Base-by-base conservation (phyloP, 2,329 filamentous ascomycete species). In the Stylonectria norvegica region DNA sequence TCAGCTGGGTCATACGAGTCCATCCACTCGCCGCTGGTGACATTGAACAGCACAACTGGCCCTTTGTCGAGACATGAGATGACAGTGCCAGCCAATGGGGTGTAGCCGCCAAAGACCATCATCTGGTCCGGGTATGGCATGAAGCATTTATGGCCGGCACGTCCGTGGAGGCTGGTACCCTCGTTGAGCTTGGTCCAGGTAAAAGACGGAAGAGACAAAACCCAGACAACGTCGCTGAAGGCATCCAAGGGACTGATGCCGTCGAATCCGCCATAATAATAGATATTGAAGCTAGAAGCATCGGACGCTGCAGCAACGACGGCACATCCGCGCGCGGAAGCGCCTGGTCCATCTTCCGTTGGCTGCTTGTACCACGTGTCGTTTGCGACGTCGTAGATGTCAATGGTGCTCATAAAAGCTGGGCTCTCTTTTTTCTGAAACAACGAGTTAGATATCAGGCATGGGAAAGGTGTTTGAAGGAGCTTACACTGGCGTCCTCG, bases 261-360 rank as follows among this genome's bases (percentile, higher is more conserved):
- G 42, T 79, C 66, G 56, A 85, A 90, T 0, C 88, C 88, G 12
- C 86, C 88, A 53, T 89, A 93, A 66, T 87, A 88, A 68, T 91
- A 90, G 35, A 94, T 82, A 58, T 90, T 89, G 63, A 84, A 86
- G 43, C 83, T 89, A 9, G 84, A 86, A 22, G 71, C 73, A 57
- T 89, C 86, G 31, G 79, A 71, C 11, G 86, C 82, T 0, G 79
- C 71, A n/a, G 79, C 85, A 2, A 88, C 79, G 0, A 89, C 83
- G 4, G 86, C 83, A 56, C 88, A 93, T 58, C 84, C 72, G 72
- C 85, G 60, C 65, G 85, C 58, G 63, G 76, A 61, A 67, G 79
- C 67, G 0, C 80, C 77, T 0, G 76, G 78, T 1, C 71, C 70
- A 2, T 77, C 79, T 4, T 69, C 71, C 0, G 86, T 87, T 4